These are phyloP conservation scores for Mallotus japonicus DNA, from an alignment of 441 rosid species.

Conservation along the genomic window DNA sequence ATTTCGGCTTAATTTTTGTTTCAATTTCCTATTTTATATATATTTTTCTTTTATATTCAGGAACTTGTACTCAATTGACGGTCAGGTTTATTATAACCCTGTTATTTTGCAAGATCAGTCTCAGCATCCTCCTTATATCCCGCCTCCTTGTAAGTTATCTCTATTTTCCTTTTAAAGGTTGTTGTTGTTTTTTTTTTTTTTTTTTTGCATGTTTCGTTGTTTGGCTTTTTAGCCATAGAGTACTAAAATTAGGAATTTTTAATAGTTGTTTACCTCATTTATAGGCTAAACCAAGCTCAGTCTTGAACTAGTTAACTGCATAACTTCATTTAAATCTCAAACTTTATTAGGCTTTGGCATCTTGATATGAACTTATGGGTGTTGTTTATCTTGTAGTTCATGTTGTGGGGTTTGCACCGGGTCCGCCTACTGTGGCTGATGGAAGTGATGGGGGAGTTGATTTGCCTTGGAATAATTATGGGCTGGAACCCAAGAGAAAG, in stretches of 20 bases:
- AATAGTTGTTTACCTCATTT: neutral
- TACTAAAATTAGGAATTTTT: neutral
- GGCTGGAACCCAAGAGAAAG: slow-evolving; percentile 57
- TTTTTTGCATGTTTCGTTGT: neutral
- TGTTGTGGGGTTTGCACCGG: slow-evolving; percentile 64
- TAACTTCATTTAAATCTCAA: neutral
- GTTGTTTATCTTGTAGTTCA: slow-evolving; percentile 48
- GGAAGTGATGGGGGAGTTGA: slow-evolving; percentile 55
- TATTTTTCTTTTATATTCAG: slow-evolving; percentile 30
- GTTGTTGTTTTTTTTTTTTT: neutral
- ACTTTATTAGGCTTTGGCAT: neutral
- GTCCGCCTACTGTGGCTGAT: slow-evolving; percentile 50
- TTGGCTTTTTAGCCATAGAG: neutral
- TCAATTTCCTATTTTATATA: neutral
- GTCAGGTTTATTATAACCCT: slow-evolving; percentile 44
- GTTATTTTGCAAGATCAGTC: slow-evolving; percentile 57
- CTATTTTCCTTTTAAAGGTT: slow-evolving; percentile 1
- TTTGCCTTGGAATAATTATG: slow-evolving; percentile 57
- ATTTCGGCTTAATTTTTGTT: neutral
- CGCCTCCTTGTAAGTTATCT: slow-evolving; percentile 55
- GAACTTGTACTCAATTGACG: slow-evolving; percentile 45
- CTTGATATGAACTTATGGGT: slow-evolving; percentile 2
- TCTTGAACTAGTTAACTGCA: neutral
- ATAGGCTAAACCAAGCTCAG: slow-evolving; percentile 7
- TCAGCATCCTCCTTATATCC: slow-evolving; percentile 82